Evolutionary conservation across 306 rosid genomes (phyloP).

Genomic region (Trifolium dubium): DNA sequence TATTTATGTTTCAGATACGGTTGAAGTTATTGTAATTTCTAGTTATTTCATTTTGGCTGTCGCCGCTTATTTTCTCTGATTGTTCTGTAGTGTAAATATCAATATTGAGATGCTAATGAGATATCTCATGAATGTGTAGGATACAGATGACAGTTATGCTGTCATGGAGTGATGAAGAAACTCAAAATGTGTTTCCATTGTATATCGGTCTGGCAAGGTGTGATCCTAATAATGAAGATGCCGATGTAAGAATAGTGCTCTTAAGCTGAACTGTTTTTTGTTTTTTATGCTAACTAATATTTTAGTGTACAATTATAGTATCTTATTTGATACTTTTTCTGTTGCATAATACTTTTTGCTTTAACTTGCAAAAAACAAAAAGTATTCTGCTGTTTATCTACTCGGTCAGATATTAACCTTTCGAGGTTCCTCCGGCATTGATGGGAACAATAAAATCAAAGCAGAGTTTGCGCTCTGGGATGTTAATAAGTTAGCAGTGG

Average conservation of each 20-base stretch:
- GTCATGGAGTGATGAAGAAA: slow-evolving; percentile 46
- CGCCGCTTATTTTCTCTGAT: slow-evolving; percentile 23
- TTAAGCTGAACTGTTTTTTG: slow-evolving; percentile 30
- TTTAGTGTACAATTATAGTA: background rate
- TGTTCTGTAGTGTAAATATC: slow-evolving; percentile 19
- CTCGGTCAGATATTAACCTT: slow-evolving; percentile 60
- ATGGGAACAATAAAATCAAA: slow-evolving; percentile 51
- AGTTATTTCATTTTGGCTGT: slow-evolving; percentile 26
- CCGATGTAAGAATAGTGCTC: slow-evolving; percentile 59
- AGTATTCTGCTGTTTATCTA: slow-evolving; percentile 66
- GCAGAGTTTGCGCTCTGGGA: slow-evolving; percentile 75
- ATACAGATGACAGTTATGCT: slow-evolving; percentile 66
- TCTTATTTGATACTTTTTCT: slow-evolving; percentile 30
- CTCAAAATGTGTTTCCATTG: slow-evolving; percentile 63
- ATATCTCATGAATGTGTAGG: slow-evolving; percentile 53
- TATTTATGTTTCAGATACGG: background rate
- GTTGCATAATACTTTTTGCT: slow-evolving; percentile 27
- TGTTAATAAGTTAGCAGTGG: slow-evolving; percentile 60
- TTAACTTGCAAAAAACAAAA: slow-evolving; percentile 30
- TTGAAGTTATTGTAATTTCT: slow-evolving; percentile 34
- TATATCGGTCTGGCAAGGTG: slow-evolving; percentile 68
- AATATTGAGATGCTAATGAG: slow-evolving; percentile 41
- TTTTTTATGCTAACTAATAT: slow-evolving; percentile 14
- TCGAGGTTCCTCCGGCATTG: slow-evolving; percentile 46
- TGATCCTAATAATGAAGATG: slow-evolving; percentile 49